Evolutionary conservation across 441 rosid species (phyloP).

Genomic region (Corymbia calophylla): DNA sequence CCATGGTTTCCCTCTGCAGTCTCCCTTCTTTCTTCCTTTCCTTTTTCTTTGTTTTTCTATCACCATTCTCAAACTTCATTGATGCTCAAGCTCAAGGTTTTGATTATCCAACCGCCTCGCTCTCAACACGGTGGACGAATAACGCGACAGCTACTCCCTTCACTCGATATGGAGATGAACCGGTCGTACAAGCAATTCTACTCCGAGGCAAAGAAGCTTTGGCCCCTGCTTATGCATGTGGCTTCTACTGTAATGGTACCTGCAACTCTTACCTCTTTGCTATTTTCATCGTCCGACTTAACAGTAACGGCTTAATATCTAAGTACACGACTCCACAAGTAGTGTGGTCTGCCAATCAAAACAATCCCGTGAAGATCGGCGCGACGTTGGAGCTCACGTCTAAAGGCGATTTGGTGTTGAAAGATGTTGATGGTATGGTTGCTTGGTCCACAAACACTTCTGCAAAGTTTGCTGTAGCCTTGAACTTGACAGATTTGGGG

Average conservation of each 20-base stretch:
- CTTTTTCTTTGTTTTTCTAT: background rate
- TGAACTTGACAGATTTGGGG: conserved; percentile 3
- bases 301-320: rapidly evolving
- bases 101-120: background rate
- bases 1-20: background rate
- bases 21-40: background rate
- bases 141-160: background rate
- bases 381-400: background rate
- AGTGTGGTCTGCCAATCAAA: background rate
- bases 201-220: background rate
- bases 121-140: background rate
- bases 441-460: background rate
- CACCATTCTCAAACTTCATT: background rate
- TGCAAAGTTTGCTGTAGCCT: background rate
- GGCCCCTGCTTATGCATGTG: background rate
- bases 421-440: background rate
- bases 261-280: background rate
- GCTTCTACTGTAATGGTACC: background rate
- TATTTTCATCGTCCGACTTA: rapidly evolving
- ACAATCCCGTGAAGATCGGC: background rate
- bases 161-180: background rate
- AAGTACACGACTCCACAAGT: rapidly evolving
- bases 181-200: background rate
- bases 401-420: background rate
- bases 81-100: background rate